These are phyloP conservation scores for Thelephora terrestris DNA, from an alignment of 1,284 basidiomycete genomes.

Conservation along the genomic window DNA sequence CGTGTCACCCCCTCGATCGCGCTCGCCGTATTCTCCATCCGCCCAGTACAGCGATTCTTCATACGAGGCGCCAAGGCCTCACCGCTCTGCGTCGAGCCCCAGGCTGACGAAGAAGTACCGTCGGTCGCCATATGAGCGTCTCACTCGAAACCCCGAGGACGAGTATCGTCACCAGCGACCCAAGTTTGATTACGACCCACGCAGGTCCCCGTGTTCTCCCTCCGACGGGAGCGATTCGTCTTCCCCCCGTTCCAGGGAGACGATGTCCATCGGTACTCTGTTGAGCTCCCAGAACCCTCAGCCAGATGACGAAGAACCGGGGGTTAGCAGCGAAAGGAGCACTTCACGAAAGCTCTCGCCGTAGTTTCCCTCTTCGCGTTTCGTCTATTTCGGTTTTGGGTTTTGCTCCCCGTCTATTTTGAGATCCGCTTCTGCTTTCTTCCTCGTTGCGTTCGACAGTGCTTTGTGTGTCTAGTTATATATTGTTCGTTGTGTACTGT, in stretches of 20 bases:
- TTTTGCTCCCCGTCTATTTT: no score
- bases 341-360: no score
- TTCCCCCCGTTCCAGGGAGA: constrained; percentile 23
- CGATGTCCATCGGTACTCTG: constrained; percentile 30
- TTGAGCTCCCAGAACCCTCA: constrained; percentile 21
- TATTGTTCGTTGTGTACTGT: no score
- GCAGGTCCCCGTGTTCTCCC: constrained; percentile 21
- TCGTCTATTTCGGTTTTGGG: no score
- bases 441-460: no score
- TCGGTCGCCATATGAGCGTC: constrained; percentile 8
- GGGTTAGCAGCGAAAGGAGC: no score
- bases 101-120: constrained; percentile 21
- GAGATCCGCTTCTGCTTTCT: no score
- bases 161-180: not conserved
- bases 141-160: constrained; percentile 7
- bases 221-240: constrained; percentile 19
- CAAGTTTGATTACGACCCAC: constrained; percentile 14
- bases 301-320: no score
- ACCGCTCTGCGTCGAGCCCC: constrained; percentile 5
- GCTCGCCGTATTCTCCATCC: constrained; percentile 20
- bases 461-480: no score
- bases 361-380: no score
- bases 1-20: constrained; percentile 11
- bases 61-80: constrained; percentile 6
- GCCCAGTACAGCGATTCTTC: constrained; percentile 20